A percentile compares a stretch with the other conserved stretches of the same genome.
phyloP scores from a whole-genome alignment of 2,329 filamentous ascomycete genomes.

The Colletotrichum sp. region DNA sequence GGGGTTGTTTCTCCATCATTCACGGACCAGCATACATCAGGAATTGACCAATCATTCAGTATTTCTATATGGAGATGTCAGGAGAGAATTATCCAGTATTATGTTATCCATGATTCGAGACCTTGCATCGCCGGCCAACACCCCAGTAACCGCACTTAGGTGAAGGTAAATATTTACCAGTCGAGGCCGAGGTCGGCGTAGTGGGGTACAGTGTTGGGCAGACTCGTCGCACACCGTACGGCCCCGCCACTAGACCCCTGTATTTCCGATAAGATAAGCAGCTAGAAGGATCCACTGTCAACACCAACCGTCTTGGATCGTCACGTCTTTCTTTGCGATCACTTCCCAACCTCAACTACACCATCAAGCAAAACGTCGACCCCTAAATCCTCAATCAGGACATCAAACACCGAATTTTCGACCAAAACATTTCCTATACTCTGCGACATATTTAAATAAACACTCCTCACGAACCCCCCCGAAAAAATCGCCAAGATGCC shows the following conservation, averaged over 20 bases:
- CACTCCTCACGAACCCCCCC: not conserved
- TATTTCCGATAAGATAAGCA: slow-evolving; percentile 10
- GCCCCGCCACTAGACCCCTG: slow-evolving; percentile 5
- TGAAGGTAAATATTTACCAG: slow-evolving; percentile 6
- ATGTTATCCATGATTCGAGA: not conserved
- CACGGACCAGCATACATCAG: not conserved
- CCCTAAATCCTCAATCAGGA: not conserved
- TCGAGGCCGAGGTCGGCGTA: slow-evolving; percentile 13
- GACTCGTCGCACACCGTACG: not conserved
- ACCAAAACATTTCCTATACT: not conserved
- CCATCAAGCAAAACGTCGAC: not conserved
- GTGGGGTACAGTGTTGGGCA: slow-evolving; percentile 2
- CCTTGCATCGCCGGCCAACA: not conserved
- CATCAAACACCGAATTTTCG: not conserved
- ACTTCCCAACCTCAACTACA: not conserved
- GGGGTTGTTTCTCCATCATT: not conserved
- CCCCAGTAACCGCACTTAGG: not conserved
- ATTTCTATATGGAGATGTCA: not conserved
- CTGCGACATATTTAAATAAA: not conserved
- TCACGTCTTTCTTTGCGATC: not conserved
- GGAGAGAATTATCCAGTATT: not conserved
- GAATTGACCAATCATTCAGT: not conserved
- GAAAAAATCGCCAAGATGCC: slow-evolving; percentile 67
- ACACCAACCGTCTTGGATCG: not conserved
- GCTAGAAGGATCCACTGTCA: not conserved